These are phyloP conservation scores for Lasiosphaeriaceae sp. DNA, from an alignment of 495 filamentous ascomycete species.

Conservation along the genomic window DNA sequence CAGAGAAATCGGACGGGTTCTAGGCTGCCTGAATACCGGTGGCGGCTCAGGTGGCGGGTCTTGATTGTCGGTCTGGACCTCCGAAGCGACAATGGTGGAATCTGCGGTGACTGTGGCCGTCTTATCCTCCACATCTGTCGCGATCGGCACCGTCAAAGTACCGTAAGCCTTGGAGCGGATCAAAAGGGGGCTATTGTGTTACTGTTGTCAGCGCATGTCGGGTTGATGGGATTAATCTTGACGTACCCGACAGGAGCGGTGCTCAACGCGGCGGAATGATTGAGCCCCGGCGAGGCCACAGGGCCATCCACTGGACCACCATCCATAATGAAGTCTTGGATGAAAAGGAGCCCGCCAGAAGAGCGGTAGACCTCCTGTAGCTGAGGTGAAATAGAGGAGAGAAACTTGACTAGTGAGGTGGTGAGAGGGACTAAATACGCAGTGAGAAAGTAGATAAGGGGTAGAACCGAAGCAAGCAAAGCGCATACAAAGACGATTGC, in stretches of 20 bases:
- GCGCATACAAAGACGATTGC: background rate
- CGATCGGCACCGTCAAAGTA: background rate
- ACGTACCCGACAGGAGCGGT: background rate
- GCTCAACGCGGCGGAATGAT: background rate
- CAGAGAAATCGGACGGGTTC: slow-evolving; percentile 61
- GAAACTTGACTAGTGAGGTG: background rate
- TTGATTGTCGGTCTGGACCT: background rate
- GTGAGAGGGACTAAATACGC: background rate
- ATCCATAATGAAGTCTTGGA: background rate
- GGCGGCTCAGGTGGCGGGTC: background rate
- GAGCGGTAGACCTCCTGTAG: background rate
- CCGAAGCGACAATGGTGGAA: too few species aligned
- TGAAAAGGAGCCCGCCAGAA: background rate
- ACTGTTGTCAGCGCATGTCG: background rate
- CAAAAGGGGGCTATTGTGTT: background rate
- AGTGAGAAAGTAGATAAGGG: background rate
- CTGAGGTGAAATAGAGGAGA: background rate
- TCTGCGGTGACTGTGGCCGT: too few species aligned
- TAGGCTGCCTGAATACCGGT: slow-evolving; percentile 44
- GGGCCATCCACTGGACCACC: background rate
- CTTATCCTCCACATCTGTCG: too few species aligned
- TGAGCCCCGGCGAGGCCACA: background rate
- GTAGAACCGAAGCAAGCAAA: background rate
- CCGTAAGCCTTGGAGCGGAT: background rate
- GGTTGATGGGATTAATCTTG: background rate